These are phyloP conservation scores for Rhodamnia argentea DNA, from an alignment of 345 rosid genomes.

Conservation along the genomic window DNA sequence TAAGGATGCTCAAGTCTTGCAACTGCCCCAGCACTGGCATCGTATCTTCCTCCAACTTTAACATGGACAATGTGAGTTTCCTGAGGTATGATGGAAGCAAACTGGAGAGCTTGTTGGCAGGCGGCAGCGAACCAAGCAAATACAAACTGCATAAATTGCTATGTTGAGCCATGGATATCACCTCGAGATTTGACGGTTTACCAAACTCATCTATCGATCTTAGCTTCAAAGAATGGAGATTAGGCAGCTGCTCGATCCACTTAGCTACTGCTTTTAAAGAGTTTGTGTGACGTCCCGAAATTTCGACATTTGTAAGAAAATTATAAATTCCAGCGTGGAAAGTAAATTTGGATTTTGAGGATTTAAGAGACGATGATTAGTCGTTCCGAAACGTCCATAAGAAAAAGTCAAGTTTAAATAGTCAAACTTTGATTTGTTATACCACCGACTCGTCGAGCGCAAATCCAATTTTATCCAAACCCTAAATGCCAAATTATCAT, in stretches of 20 bases:
- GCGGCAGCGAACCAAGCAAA: conserved; percentile 12
- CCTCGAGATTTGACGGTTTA: conserved; percentile 10
- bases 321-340: too few species aligned
- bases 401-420: too few species aligned
- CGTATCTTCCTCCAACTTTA: conserved; percentile 9
- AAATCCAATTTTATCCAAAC: too few species aligned
- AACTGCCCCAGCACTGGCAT: conserved; percentile 18
- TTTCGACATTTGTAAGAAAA: too few species aligned
- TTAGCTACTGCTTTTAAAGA: background rate
- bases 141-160: conserved; percentile 6
- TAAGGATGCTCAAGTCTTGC: conserved; percentile 12
- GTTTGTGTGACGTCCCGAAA: background rate
- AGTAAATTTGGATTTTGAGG: too few species aligned
- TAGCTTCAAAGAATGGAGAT: conserved; percentile 18
- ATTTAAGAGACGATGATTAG: too few species aligned
- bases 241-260: background rate
- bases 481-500: too few species aligned
- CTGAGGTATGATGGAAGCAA: conserved; percentile 10
- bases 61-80: conserved; percentile 25
- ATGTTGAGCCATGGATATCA: background rate
- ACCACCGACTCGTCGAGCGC: too few species aligned
- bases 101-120: background rate
- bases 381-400: too few species aligned
- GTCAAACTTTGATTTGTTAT: too few species aligned
- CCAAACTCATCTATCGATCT: conserved; percentile 15